Evolutionary conservation across 2,329 filamentous ascomycete species (phyloP).

Genomic region (Kalmusia sp.): DNA sequence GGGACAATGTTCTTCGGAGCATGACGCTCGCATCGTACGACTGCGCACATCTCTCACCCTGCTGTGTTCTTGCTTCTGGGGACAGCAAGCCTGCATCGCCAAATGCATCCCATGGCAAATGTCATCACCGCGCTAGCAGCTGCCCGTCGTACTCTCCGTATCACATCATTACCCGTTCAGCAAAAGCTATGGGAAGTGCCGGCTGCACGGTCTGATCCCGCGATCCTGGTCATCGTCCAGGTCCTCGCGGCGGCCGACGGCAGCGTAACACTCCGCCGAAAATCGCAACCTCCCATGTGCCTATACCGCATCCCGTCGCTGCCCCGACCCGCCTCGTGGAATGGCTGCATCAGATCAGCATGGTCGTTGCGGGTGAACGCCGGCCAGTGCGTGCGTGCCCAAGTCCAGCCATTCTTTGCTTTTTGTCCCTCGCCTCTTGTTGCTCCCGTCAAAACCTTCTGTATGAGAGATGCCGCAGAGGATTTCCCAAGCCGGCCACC

Average conservation of each 20-base stretch:
- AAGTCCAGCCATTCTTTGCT: neutral
- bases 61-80: neutral
- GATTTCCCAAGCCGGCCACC: neutral
- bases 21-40: constrained; percentile 6
- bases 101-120: neutral
- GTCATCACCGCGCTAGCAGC: neutral
- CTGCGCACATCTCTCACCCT: neutral
- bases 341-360: constrained; percentile 7
- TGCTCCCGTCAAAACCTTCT: constrained; percentile 1
- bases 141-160: neutral
- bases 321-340: constrained; percentile 4
- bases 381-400: constrained; percentile 7
- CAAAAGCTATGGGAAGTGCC: neutral
- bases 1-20: neutral
- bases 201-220: constrained; percentile 1
- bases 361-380: constrained; percentile 6
- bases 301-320: constrained; percentile 4
- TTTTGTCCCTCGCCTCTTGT: neutral
- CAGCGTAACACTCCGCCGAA: constrained; percentile 2
- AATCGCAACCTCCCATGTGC: neutral
- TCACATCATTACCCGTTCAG: neutral
- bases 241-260: constrained; percentile 5
- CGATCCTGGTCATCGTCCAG: constrained; percentile 1
- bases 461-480: neutral
- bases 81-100: too few species aligned